A percentile compares a stretch with the other conserved stretches of the same genome.
phyloP scores from a whole-genome alignment of 1,284 basidiomycete genomes.

The Cutaneotrichosporon arboriforme region DNA sequence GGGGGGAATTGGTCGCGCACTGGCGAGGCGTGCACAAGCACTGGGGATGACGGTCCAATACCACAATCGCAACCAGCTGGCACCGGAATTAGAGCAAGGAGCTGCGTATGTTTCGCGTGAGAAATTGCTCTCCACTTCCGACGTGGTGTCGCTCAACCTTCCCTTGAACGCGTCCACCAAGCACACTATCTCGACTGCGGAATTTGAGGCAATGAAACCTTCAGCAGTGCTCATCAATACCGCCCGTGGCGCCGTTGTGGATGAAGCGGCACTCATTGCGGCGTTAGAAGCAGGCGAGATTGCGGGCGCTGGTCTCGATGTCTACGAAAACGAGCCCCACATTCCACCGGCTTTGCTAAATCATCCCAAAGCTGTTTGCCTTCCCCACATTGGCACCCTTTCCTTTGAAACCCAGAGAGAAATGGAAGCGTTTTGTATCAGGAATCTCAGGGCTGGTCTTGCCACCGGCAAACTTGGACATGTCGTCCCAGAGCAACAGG shows the following conservation, averaged over 20 bases:
- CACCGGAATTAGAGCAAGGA: constrained; percentile 19
- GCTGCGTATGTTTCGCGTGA: constrained; percentile 31
- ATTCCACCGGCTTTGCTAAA: constrained; percentile 34
- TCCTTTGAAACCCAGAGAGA: constrained; percentile 68
- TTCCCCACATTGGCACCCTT: constrained; percentile 84
- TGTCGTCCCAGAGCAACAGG: constrained; percentile 22
- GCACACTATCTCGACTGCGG: constrained; percentile 16
- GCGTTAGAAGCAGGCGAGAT: constrained; percentile 22
- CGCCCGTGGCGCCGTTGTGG: constrained; percentile 26
- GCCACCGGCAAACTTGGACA: constrained; percentile 16
- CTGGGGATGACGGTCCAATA: constrained; percentile 45
- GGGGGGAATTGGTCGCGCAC: constrained; percentile 22
- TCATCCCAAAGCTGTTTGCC: constrained; percentile 67
- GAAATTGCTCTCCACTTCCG: constrained; percentile 32
- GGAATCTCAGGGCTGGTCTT: constrained; percentile 22
- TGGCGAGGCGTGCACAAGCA: constrained; percentile 18
- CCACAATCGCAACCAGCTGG: constrained; percentile 61
- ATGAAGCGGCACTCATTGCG: constrained; percentile 24
- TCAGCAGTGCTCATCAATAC: constrained; percentile 28
- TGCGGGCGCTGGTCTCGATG: constrained; percentile 27
- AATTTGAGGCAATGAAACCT: constrained; percentile 25
- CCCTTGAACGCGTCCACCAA: constrained; percentile 22
- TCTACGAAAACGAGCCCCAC: constrained; percentile 36
- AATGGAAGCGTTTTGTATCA: constrained; percentile 52
- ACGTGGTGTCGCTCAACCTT: constrained; percentile 28